Evolutionary conservation across 768 basidiomycete species (phyloP), one percentile per base, ranked within the genome.

Genomic region (Rhizopogon vulgaris): DNA sequence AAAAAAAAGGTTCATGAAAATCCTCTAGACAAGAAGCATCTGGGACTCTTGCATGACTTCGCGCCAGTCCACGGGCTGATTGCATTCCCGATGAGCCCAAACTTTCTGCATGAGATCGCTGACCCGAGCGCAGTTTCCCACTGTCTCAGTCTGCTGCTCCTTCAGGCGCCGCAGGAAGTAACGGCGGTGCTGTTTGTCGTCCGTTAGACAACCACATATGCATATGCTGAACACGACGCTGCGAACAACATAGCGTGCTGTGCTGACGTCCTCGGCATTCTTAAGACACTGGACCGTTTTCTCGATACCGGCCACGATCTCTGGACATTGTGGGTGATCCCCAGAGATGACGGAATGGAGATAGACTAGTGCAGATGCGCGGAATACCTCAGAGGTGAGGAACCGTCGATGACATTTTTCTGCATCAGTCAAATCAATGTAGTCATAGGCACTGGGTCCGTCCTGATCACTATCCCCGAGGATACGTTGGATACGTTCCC

Each of bases 151-250:
- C 36, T 73, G 72, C 59, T 83, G 79, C 49, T 75, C 75, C 49
- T 73, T 60, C 39, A 92, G 71, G 41, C 76, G 68, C 9, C 59
- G 57, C 24, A 68, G 56, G 12, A 90, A 69, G 55, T 73, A 70
- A 2, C 54, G 38, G 48, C 76, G 77, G 54, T 82, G 69, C 1
- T 49, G 49, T 3, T 34, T 53, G 48, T 79, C 70, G 62, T 83
- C 80, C 55, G 85, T 82, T 48, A 90, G 75, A 56, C 78, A 82
- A 1, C 87, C 87, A 54, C 80, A 80, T 48, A 92, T 77, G 60
- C 84, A 89, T 53, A 88, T 82, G 41, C 80, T 78, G 59, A 90
- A 89, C 58, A 90, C 86, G 25, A 87, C 88, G 68, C 84, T 87
- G 37, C 87, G 75, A 52, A 89, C 77, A 25, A 90, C 84, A 12